These are phyloP conservation scores for Curvularia sp. DNA, from an alignment of 2,329 filamentous ascomycete species.

Conservation along the genomic window DNA sequence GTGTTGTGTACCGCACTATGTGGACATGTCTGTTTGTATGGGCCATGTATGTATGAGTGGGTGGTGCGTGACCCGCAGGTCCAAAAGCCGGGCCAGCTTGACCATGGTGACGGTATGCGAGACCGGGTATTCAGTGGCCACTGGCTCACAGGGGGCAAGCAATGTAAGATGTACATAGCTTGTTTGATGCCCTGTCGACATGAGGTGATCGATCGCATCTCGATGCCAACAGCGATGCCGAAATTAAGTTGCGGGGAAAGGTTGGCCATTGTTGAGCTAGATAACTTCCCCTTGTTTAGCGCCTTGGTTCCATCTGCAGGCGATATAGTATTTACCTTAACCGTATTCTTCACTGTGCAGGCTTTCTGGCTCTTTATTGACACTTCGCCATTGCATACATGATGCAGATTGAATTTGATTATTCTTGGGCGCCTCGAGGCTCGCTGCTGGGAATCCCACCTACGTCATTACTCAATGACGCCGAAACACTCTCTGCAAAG, in stretches of 20 bases:
- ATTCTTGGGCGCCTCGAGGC: neutral
- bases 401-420: slow-evolving; percentile 3
- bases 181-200: neutral
- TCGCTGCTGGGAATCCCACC: neutral
- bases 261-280: slow-evolving; percentile 2
- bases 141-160: neutral
- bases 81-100: slow-evolving; percentile 1
- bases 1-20: neutral
- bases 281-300: slow-evolving; percentile 10
- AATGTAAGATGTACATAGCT: neutral
- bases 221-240: slow-evolving; percentile 3
- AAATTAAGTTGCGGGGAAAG: slow-evolving; percentile 11
- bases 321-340: neutral
- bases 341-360: neutral
- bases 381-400: neutral
- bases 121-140: slow-evolving; percentile 1
- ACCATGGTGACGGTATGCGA: slow-evolving; percentile 3
- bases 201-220: neutral
- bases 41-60: slow-evolving; percentile 1
- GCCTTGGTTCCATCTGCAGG: slow-evolving; percentile 1
- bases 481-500: neutral
- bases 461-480: neutral
- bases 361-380: neutral
- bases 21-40: slow-evolving; percentile 1
- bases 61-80: slow-evolving; percentile 1